Conservation (phyloP, 1,139 yeast genomes). For the Candida anutae region DNA sequence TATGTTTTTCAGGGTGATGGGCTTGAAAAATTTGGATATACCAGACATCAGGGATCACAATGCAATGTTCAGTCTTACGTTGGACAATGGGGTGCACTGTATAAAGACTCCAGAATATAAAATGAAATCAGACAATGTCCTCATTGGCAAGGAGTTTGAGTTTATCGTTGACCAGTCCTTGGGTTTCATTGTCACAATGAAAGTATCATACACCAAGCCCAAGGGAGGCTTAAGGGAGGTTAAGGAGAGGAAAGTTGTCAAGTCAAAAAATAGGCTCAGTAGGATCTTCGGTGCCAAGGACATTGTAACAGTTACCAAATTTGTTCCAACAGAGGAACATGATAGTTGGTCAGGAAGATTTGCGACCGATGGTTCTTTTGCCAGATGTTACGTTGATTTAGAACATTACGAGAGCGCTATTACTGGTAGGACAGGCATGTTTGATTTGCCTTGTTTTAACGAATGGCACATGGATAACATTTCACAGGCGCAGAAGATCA, state of each 20-base stretch:
- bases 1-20: slow-evolving; percentile 59
- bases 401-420: slow-evolving; percentile 49
- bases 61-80: slow-evolving; percentile 60
- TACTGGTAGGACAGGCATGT: slow-evolving; percentile 44
- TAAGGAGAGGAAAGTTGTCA: slow-evolving; percentile 43
- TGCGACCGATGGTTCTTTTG: slow-evolving; percentile 87
- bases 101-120: slow-evolving; percentile 63
- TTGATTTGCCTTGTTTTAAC: slow-evolving; percentile 59
- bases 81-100: slow-evolving; percentile 88
- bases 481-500: slow-evolving; percentile 23
- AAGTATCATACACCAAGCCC: slow-evolving; percentile 52
- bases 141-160: slow-evolving; percentile 78
- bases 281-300: slow-evolving; percentile 45
- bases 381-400: slow-evolving; percentile 61
- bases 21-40: slow-evolving; percentile 48
- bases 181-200: slow-evolving; percentile 69
- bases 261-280: slow-evolving; percentile 37
- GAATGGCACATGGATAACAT: slow-evolving; percentile 62
- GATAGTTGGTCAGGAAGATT: slow-evolving; percentile 54
- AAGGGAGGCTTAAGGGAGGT: slow-evolving; percentile 50
- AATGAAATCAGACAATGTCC: slow-evolving; percentile 32
- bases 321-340: slow-evolving; percentile 40
- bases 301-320: slow-evolving; percentile 44
- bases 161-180: slow-evolving; percentile 58
- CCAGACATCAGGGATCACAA: slow-evolving; percentile 49